phyloP scores from a whole-genome alignment of 306 rosid genomes.

The Inga oerstediana region DNA sequence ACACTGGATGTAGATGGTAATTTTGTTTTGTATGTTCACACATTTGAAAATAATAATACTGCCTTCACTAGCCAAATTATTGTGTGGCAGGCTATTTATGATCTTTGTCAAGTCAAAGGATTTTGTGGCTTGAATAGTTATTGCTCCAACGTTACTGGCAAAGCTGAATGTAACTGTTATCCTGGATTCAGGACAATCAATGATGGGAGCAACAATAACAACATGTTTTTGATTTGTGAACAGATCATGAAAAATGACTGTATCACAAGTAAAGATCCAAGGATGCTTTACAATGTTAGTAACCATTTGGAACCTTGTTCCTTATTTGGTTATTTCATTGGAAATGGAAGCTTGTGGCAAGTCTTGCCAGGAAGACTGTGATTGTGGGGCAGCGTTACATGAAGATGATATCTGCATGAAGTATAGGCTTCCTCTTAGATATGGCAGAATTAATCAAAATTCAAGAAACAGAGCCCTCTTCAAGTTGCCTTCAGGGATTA shows the following conservation, averaged over 20 bases:
- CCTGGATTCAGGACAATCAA: conserved; percentile 35
- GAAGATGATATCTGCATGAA: not conserved
- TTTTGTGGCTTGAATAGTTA: conserved; percentile 48
- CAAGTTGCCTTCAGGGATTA: not conserved
- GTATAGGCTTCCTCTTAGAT: not conserved
- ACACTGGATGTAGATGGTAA: conserved; percentile 41
- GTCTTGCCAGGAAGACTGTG: conserved; percentile 36
- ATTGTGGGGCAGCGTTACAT: conserved; percentile 34
- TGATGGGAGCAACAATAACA: not conserved
- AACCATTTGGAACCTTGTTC: not conserved
- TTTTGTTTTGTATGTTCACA: conserved; percentile 44
- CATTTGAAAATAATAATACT: not conserved
- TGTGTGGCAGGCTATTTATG: conserved; percentile 19
- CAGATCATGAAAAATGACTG: conserved; percentile 21
- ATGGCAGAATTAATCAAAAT: not conserved
- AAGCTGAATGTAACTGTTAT: conserved; percentile 31
- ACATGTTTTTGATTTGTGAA: conserved; percentile 26
- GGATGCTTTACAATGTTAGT: conserved; percentile 1
- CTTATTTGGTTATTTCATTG: conserved; percentile 4
- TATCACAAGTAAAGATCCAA: conserved; percentile 18
- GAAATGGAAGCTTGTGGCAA: conserved; percentile 28
- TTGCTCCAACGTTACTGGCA: conserved; percentile 11
- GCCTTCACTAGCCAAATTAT: not conserved
- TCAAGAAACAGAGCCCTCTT: not conserved
- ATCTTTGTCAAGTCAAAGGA: conserved; percentile 32